A percentile compares a stretch with the other conserved stretches of the same genome.
phyloP scores from a whole-genome alignment of 2,329 filamentous ascomycete genomes.

The Verticillium zaregamsianum region DNA sequence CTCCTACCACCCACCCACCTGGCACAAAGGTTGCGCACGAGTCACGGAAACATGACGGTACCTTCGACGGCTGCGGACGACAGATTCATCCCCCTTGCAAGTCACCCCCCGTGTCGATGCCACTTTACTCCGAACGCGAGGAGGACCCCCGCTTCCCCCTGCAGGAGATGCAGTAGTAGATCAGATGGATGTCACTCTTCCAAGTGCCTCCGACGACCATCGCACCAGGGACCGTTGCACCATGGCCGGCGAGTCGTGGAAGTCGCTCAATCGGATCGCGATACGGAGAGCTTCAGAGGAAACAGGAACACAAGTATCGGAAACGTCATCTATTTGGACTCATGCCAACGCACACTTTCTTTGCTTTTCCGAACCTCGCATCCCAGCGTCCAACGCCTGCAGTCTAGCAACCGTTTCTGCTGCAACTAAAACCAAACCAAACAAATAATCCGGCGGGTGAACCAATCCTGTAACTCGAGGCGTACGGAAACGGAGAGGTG shows the following conservation, averaged over 20 bases:
- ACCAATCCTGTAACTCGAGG: neutral
- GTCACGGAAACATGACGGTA: too few species aligned
- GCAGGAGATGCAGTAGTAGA: neutral
- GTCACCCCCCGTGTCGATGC: neutral
- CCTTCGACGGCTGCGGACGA: too few species aligned
- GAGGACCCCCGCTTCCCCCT: neutral
- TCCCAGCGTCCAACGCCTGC: neutral
- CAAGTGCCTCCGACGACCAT: neutral
- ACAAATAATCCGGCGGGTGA: neutral
- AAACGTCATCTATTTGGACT: neutral
- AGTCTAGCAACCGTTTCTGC: neutral
- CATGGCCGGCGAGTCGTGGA: neutral
- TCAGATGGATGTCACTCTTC: neutral
- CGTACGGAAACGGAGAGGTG: neutral
- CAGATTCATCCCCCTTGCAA: too few species aligned
- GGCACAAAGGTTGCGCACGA: too few species aligned
- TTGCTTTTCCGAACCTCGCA: neutral
- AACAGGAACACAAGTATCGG: neutral
- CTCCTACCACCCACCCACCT: too few species aligned
- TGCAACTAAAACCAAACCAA: neutral
- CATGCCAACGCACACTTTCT: neutral
- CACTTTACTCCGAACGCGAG: neutral
- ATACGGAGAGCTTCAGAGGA: neutral
- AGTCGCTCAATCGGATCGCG: neutral
- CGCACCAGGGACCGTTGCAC: neutral